A percentile compares a stretch with the other conserved stretches of the same genome.
Evolutionary conservation across 805 yeast species (phyloP).

Genomic region (Candida pseudofarinosa): DNA sequence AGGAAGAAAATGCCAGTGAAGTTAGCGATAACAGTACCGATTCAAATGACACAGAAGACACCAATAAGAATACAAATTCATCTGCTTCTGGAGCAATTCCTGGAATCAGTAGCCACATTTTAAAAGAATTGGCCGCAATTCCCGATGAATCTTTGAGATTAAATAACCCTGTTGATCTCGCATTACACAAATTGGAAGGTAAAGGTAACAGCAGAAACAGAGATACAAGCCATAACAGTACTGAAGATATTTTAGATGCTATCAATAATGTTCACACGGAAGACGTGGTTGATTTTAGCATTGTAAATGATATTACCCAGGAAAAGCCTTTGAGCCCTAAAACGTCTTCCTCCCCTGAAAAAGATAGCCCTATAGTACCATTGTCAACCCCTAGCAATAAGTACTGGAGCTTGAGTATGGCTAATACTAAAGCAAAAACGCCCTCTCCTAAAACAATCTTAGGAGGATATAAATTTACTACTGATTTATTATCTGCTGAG

Average conservation of each 20-base stretch:
- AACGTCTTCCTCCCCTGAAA: conserved; percentile 6
- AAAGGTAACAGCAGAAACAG: conserved; percentile 16
- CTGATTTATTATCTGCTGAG: conserved; percentile 31
- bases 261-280: conserved; percentile 38
- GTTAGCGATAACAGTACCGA: conserved; percentile 11
- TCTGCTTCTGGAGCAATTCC: conserved; percentile 51
- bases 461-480: conserved; percentile 30
- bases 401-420: conserved; percentile 1
- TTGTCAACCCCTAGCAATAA: neutral
- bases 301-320: conserved; percentile 15
- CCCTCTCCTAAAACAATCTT: conserved; percentile 30
- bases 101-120: conserved; percentile 37
- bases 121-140: conserved; percentile 68
- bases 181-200: conserved; percentile 79
- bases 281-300: conserved; percentile 24
- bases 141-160: conserved; percentile 70
- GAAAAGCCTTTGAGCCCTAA: conserved; percentile 32
- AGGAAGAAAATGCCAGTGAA: neutral
- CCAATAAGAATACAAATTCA: conserved; percentile 8
- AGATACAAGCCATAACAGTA: conserved; percentile 12
- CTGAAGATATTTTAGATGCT: conserved; percentile 35
- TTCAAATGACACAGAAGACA: conserved; percentile 6
- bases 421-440: conserved; percentile 3
- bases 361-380: neutral
- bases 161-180: conserved; percentile 68